Conservation (phyloP, 2,329 filamentous ascomycete genomes). For the Pseudocercospora crystallina region DNA sequence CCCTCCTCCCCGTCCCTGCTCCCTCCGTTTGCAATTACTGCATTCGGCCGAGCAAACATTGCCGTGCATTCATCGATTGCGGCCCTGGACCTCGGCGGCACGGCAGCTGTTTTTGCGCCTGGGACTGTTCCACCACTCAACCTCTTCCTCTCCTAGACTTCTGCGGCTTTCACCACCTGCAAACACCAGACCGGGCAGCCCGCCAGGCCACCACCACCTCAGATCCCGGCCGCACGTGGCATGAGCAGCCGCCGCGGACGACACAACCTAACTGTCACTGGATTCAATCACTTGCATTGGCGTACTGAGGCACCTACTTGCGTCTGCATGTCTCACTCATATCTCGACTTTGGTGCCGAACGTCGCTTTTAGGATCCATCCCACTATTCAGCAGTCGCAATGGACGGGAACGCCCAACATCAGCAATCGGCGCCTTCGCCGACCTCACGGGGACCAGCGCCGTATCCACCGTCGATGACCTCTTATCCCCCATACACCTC, state of each 20-base stretch:
- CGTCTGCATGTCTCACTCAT: constrained; percentile 13
- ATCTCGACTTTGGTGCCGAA: not conserved
- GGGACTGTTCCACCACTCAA: too few relatives aligned
- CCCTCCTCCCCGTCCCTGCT: too few relatives aligned
- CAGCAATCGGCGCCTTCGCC: not conserved
- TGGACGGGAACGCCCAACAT: constrained; percentile 9
- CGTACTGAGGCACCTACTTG: not conserved
- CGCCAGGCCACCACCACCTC: not conserved
- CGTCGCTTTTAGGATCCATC: not conserved
- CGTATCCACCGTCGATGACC: constrained; percentile 10
- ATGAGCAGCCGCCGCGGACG: not conserved
- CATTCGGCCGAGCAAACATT: constrained; percentile 2
- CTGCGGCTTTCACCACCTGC: not conserved
- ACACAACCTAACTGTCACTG: not conserved
- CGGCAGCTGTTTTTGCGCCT: too few relatives aligned
- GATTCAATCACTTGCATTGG: not conserved
- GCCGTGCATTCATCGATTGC: constrained; percentile 4
- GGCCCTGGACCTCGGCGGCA: constrained; percentile 5
- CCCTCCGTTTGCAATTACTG: too few relatives aligned
- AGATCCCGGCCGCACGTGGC: constrained; percentile 1
- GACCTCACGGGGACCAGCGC: constrained; percentile 3
- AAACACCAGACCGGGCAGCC: not conserved
- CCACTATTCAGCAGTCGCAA: not conserved
- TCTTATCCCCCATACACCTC: constrained; percentile 6
- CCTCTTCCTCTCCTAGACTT: too few relatives aligned